Percentiles rank a stretch among this genome's conserved stretches.
These are phyloP conservation scores for Plasmodium chabaudi DNA, from an alignment of 169 alveolate species.

Conservation along the genomic window DNA sequence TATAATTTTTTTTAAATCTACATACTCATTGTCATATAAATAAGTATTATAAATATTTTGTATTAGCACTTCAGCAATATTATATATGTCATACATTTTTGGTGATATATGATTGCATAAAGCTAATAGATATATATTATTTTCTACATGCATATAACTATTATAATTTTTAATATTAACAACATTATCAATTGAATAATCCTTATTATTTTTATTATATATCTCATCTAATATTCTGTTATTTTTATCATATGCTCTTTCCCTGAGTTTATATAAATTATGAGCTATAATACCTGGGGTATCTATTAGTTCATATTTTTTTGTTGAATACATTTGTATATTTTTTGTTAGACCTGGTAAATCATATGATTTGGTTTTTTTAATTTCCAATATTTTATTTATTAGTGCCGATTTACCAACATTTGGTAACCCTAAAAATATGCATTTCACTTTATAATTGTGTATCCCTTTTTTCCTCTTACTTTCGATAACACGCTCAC, in stretches of 20 bases:
- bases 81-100: conserved; percentile 65
- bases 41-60: conserved; percentile 52
- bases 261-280: conserved; percentile 77
- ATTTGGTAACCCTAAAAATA: conserved; percentile 88
- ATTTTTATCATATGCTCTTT: conserved; percentile 29
- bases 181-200: conserved; percentile 21
- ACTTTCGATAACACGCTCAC: conserved; percentile 76
- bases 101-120: conserved; percentile 74
- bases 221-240: conserved; percentile 41
- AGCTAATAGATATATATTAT: conserved; percentile 65
- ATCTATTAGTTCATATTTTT: conserved; percentile 81
- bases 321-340: conserved; percentile 75
- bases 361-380: conserved; percentile 83
- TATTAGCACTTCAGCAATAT: conserved; percentile 51
- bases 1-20: conserved; percentile 35
- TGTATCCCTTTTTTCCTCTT: conserved; percentile 78
- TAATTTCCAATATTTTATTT: conserved; percentile 84
- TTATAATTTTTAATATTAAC: conserved; percentile 45
- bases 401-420: conserved; percentile 88
- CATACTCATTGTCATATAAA: conserved; percentile 60
- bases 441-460: conserved; percentile 83
- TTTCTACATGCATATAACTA: conserved; percentile 71
- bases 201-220: conserved; percentile 24
- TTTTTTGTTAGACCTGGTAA: conserved; percentile 85
- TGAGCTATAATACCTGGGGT: conserved; percentile 86